phyloP scores from a whole-genome alignment of 768 basidiomycete genomes.

The Tylopilus subfusipes region DNA sequence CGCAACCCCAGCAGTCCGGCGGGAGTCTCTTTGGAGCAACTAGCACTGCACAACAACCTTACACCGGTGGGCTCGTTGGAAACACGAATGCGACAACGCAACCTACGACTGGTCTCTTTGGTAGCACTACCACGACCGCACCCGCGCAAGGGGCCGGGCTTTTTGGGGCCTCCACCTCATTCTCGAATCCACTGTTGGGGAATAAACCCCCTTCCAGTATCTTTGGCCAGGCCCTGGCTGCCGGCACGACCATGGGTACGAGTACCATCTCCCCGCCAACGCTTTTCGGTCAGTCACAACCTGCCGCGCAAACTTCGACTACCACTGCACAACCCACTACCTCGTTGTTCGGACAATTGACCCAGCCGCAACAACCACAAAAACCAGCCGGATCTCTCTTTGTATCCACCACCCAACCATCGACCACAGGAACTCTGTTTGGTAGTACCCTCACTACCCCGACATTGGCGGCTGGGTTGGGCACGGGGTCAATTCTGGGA shows the following conservation, averaged over 20 bases:
- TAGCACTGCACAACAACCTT: conserved; percentile 20
- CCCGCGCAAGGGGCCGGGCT: conserved; percentile 21
- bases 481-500: conserved; percentile 27
- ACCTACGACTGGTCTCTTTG: conserved; percentile 27
- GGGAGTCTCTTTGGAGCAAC: conserved; percentile 18
- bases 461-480: conserved; percentile 27
- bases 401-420: conserved; percentile 27
- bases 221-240: conserved; percentile 30
- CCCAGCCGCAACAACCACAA: conserved; percentile 20
- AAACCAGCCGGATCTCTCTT: conserved; percentile 28
- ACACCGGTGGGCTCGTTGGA: conserved; percentile 26
- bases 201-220: conserved; percentile 30
- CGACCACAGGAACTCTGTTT: conserved; percentile 34
- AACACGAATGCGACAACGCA: conserved; percentile 14
- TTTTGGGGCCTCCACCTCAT: conserved; percentile 27
- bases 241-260: conserved; percentile 19
- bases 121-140: conserved; percentile 17
- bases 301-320: conserved; percentile 12
- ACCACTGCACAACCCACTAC: conserved; percentile 13
- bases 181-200: conserved; percentile 36
- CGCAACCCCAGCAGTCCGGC: conserved; percentile 21
- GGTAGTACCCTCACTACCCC: conserved; percentile 33
- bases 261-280: conserved; percentile 22
- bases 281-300: conserved; percentile 30
- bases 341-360: conserved; percentile 22